Evolutionary conservation across 208 protist genomes (phyloP).

Genomic region (Borovskyia barvae): DNA sequence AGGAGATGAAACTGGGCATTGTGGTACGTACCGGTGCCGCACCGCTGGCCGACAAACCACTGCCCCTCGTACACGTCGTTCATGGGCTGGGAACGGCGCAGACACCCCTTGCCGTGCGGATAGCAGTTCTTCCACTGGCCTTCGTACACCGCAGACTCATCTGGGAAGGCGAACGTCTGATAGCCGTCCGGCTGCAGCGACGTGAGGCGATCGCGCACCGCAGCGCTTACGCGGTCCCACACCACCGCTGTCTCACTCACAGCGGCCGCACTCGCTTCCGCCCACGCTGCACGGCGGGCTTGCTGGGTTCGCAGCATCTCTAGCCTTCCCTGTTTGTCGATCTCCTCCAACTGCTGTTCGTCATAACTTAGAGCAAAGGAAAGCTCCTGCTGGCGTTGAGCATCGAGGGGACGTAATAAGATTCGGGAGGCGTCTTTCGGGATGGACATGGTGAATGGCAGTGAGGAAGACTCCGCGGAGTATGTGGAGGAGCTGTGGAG

Average conservation of each 20-base stretch:
- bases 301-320: conserved; percentile 49
- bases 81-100: conserved; percentile 38
- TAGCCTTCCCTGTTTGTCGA: conserved; percentile 36
- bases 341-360: conserved; percentile 35
- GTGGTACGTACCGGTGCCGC: conserved; percentile 66
- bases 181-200: conserved; percentile 69
- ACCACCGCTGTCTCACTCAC: conserved; percentile 33
- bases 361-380: conserved; percentile 31
- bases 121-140: conserved; percentile 86
- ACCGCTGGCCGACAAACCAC: conserved; percentile 82
- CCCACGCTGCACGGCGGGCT: conserved; percentile 47
- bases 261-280: conserved; percentile 33
- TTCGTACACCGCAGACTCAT: conserved; percentile 80
- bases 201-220: conserved; percentile 60
- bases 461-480: not conserved
- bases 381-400: conserved; percentile 31
- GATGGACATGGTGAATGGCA: conserved; percentile 18
- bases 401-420: conserved; percentile 47
- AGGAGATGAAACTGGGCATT: conserved; percentile 52
- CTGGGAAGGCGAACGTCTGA: conserved; percentile 79
- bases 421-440: conserved; percentile 40
- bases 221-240: conserved; percentile 46
- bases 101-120: conserved; percentile 79
- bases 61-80: conserved; percentile 87
- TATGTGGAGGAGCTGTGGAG: not conserved